Evolutionary conservation across 495 filamentous ascomycete genomes (phyloP), one percentile per base, ranked within the genome.

Genomic region (Penicillium parvum): DNA sequence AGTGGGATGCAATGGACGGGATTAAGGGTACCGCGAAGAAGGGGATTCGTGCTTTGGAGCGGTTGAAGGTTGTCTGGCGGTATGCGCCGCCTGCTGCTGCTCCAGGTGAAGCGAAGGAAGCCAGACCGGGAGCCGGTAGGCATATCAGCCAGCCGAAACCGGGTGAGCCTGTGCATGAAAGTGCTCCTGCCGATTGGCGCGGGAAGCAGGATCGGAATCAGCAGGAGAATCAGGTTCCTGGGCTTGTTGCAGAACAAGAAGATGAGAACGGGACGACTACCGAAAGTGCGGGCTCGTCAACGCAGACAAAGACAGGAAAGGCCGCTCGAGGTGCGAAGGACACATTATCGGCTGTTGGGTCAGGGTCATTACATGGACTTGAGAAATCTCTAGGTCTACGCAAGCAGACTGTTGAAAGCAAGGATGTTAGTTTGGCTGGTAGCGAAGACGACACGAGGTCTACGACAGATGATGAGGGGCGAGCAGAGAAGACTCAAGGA

Each of bases 51-150:
- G 88, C 88, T 1, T 76, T 94, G 2, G 91, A 98, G 53, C 76
- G 77, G 15, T 58, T 96, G n/a, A 81, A 88, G 14, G 88, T 96
- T 7, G 85, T 96, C 3, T 98, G 92, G 92, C 72, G 71, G 30
- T 67, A 75, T 50, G 53, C 67, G 11, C n/a, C 50, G 10, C 29
- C 62, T 6, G 12, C 12, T 15, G 28, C 12, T 30, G 5, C 28
- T 2, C 28, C 12, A 7, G 5, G 8, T 4, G 16, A 30, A 3
- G 19, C 52, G 19, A 35, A 66, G 48, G 47, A 40, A 37, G 49
- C 39, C n/a, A 50, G 32, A 7, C 60, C 47, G 2, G 38, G 42
- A 2, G 32, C 52, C 7, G 70, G 69, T 11, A 58, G 65, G 19
- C 62, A 72, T 1, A 78, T 87, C 47, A 72, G 63, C 6, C 71